Base-by-base conservation (phyloP, 768 basidiomycete genomes). In the Kondoa subrosea region DNA sequence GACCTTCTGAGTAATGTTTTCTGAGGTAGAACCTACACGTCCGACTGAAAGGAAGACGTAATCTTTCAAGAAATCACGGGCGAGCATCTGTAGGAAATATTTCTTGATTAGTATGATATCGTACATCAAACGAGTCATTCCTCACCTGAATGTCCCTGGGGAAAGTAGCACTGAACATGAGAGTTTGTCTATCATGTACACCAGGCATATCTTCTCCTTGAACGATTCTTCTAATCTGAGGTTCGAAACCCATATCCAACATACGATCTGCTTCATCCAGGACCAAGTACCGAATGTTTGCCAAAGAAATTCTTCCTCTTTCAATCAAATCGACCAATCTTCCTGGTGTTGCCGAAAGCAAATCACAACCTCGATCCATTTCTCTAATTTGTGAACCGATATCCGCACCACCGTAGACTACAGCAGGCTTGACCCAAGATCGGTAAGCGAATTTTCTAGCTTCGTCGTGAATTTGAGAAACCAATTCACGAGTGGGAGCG, bases 191-290 rank as follows among this genome's bases (percentile, higher is more conserved):
- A 15, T 91, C 85, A 30, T 82, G 79, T 16, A 87, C 84, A 59
- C 85, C 87, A n/a, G 95, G 91, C 95, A 99, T 99, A 77, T 99
- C 95, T 75, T 91, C 91, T 73, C 89, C 88, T 78, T 99, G 89
- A 25, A 99, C 95, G 76, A 99, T 99, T 33, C 91, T 84, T 71
- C 95, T 84, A 75, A 99, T 99, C 80, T 97, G 95, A 67, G 95
- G 95, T 79, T 99, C 95, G 82, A 99, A 99, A 86, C 95, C 95
- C 95, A 99, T 99, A 81, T 99, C 95, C 76, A 99, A 84, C 95
- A 99, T 99, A 75, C 95, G 88, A 81, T 99, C 95, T 70, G 95
- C 95, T 80, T 99, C 95, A 75, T 99, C 95, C 66, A 99, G 86
- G 30, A 99, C 95, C 68, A 99, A 87, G 78, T 95, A 97, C 74